These are phyloP conservation scores for Pseudonitzschia multiseries DNA, from an alignment of 108 stramenopile genomes.

Conservation along the genomic window DNA sequence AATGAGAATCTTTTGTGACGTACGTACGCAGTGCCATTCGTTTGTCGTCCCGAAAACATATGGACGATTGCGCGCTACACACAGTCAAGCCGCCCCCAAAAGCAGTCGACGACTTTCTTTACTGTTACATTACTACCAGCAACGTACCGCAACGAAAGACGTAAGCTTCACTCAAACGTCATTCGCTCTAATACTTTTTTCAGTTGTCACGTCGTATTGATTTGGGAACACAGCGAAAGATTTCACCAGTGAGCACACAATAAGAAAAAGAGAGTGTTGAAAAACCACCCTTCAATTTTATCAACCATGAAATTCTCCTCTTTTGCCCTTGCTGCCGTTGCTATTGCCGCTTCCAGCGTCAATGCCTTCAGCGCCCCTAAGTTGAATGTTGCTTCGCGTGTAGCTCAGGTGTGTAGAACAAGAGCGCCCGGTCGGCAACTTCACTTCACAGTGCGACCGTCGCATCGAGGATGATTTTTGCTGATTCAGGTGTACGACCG, in stretches of 20 bases:
- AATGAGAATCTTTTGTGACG: constrained; percentile 6
- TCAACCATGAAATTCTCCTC: constrained; percentile 84
- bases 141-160: not conserved
- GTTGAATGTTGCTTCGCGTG: constrained; percentile 51
- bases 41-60: not conserved
- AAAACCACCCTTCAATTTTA: constrained; percentile 1
- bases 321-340: constrained; percentile 70
- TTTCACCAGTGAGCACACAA: not conserved
- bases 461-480: too few relatives aligned
- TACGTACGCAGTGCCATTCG: constrained; percentile 6
- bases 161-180: constrained; percentile 7
- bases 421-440: not conserved
- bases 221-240: constrained; percentile 1
- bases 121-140: not conserved
- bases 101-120: not conserved
- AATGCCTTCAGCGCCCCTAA: constrained; percentile 61
- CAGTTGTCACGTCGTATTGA: not conserved
- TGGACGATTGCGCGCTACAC: not conserved
- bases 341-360: constrained; percentile 63
- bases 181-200: not conserved
- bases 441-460: not conserved
- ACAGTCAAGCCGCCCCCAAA: not conserved
- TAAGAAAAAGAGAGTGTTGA: constrained; percentile 14
- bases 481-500: too few relatives aligned
- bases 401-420: constrained; percentile 51